Conservation (phyloP, 1,139 yeast species). For the Tardiomyces blankii region DNA sequence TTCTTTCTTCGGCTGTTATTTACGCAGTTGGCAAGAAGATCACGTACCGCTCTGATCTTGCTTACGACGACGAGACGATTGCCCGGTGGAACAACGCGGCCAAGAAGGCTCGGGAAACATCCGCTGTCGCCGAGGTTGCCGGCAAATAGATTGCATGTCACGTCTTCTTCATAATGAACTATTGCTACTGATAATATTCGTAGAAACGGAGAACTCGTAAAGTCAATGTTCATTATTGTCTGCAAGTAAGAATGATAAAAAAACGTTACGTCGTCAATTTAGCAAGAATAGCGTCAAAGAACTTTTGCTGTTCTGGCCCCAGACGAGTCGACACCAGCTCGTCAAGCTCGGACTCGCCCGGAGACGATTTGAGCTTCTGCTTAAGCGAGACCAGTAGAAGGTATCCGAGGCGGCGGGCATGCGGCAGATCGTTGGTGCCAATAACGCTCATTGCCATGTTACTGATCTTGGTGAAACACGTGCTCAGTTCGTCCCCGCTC, state of each 20-base stretch:
- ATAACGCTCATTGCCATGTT: too few species aligned
- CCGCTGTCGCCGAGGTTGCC: constrained; percentile 10
- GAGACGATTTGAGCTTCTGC: too few species aligned
- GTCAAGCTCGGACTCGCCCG: too few species aligned
- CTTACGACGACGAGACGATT: constrained; percentile 25
- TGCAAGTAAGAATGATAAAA: not conserved
- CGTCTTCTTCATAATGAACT: not conserved
- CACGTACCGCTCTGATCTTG: constrained; percentile 18
- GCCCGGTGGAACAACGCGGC: constrained; percentile 30
- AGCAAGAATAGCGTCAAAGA: not conserved
- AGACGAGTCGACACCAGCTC: too few species aligned
- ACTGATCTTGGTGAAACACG: too few species aligned
- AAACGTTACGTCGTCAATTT: not conserved
- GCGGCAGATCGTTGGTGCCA: too few species aligned
- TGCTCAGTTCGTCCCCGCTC: too few species aligned
- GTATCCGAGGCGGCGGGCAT: too few species aligned
- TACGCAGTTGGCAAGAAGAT: constrained; percentile 23
- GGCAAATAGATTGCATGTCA: not conserved
- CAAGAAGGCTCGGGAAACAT: constrained; percentile 22
- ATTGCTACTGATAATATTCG: constrained; percentile 3
- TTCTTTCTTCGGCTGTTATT: constrained; percentile 20
- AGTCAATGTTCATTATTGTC: not conserved
- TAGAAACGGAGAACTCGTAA: not conserved
- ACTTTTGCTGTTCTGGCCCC: too few species aligned
- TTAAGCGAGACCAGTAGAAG: too few species aligned